Evolutionary conservation across 164 flowering plant species (phyloP), one percentile per base, ranked within the genome.

Genomic region (Tetrastigma voinierianum): DNA sequence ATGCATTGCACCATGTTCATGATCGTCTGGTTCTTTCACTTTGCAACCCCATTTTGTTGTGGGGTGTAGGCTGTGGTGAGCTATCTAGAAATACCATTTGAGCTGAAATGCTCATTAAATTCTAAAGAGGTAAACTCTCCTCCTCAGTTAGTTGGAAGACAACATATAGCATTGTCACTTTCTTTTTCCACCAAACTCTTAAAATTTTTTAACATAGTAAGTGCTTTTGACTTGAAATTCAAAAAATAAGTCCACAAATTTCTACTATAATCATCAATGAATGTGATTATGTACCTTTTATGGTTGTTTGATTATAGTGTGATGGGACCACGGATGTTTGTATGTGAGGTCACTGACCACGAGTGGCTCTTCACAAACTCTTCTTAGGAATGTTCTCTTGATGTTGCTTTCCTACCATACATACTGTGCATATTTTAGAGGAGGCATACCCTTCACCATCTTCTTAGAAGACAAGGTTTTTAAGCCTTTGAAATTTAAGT

Each of bases 291-390:
- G n/a, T n/a, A n/a, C n/a, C n/a, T n/a, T n/a, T n/a, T n/a, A n/a
- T 16, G 20, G 43, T 17, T 23, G 17, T 12, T 59, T 15, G 51
- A 59, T 8, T n/a, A 14, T 0, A 65, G 71, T 45, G 54, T 65
- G 16, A 71, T 65, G 2, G 65, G 74, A 3, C 69, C 69, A 40
- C 64, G 65, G 1, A 71, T 25, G 40, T 71, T 69, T 10, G 69
- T 59, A 45, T 71, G 69, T 10, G 65, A 6, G 59, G 55, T 44
- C 53, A 11, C 5, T 65, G 51, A 10, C 3, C 48, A 23, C 59
- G 52, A 2, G 51, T 43, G 58, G 65, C 74, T 65, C 74, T 65
- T 48, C 32, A 58, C 0, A 5, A 7, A 14, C 23, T 17, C 43
- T n/a, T 25, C 18, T 46, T 57, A 2, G 62, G 68, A 17, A 70